Conservation (phyloP, 2,329 filamentous ascomycete species). For the Calonectria naviculata region DNA sequence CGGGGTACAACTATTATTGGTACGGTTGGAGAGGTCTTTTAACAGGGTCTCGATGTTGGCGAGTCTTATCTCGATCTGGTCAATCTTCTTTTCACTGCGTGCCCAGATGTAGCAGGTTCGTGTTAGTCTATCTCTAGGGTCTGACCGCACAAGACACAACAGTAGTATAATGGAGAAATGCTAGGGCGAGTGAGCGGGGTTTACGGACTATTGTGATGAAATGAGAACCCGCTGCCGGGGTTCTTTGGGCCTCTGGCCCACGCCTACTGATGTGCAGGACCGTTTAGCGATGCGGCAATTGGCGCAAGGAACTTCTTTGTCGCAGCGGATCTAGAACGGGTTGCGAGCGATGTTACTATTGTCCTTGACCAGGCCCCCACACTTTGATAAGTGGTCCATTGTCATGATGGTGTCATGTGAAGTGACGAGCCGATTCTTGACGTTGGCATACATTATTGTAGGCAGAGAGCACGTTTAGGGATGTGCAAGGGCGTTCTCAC, state of each 20-base stretch:
- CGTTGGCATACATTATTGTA: not conserved
- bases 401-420: not conserved
- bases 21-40: constrained; percentile 47
- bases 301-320: constrained; percentile 68
- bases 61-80: constrained; percentile 58
- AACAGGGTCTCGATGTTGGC: constrained; percentile 58
- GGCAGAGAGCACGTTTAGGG: not conserved
- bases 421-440: constrained; percentile 1
- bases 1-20: constrained; percentile 29
- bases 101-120: not conserved
- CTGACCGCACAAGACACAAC: not conserved
- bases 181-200: constrained; percentile 2
- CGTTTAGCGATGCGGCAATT: constrained; percentile 67
- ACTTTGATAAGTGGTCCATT: not conserved
- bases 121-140: constrained; percentile 2
- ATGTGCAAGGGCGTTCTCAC: constrained; percentile 41
- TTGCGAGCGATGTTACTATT: constrained; percentile 31
- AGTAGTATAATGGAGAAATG: not conserved
- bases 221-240: constrained; percentile 67
- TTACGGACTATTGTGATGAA: constrained; percentile 68
- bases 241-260: constrained; percentile 65
- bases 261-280: constrained; percentile 65
- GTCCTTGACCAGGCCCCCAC: not conserved
- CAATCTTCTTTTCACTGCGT: constrained; percentile 64
- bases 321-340: constrained; percentile 63